A percentile compares a stretch with the other conserved stretches of the same genome.
These are phyloP conservation scores for thale cress (Arabidopsis thaliana) DNA, from an alignment of 345 rosid genomes.

Conservation along the genomic window TAIR10.1 NC_003076.8:18817501-18818000, in stretches of 20 bases:
- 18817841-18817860: slow-evolving; percentile 81
- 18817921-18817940: slow-evolving; percentile 91
- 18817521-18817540: slow-evolving; percentile 4
- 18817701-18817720: slow-evolving; percentile 8
- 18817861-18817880: slow-evolving; percentile 77
- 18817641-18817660: slow-evolving; percentile 94
- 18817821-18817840: slow-evolving; percentile 86
- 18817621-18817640: slow-evolving; percentile 92
- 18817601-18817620: slow-evolving; percentile 82
- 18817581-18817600: slow-evolving; percentile 83
- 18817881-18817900: slow-evolving; percentile 74
- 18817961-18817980: not conserved
- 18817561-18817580: slow-evolving; percentile 51
- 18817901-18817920: slow-evolving; percentile 91
- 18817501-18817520: not conserved
- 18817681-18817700: slow-evolving; percentile 55
- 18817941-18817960: slow-evolving; percentile 63
- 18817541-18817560: not conserved
- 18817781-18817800: slow-evolving; percentile 90
- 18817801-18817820: slow-evolving; percentile 65
- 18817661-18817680: slow-evolving; percentile 81
- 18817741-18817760: not conserved
- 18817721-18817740: slow-evolving; percentile 9
- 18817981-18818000: not conserved
- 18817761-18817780: slow-evolving; percentile 55